Conservation (phyloP, 352 stramenopile species). For the Salisapilia sapeloensis region DNA sequence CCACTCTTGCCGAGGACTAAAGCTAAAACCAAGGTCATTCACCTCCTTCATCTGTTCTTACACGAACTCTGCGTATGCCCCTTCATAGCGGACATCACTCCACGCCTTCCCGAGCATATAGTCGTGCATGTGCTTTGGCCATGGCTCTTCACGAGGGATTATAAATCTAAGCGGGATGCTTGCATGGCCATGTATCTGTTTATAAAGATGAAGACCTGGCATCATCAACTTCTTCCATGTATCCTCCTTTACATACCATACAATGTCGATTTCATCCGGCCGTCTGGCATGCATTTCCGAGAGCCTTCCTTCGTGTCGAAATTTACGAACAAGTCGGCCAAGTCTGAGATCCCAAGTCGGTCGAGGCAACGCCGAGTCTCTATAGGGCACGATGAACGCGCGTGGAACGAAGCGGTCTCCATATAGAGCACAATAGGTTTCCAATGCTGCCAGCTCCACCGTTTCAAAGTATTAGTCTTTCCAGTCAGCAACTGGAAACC, state of each 20-base stretch:
- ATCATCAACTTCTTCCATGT: slow-evolving; percentile 30
- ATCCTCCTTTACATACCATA: slow-evolving; percentile 20
- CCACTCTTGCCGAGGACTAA: slow-evolving; percentile 29
- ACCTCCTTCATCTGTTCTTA: slow-evolving; percentile 18
- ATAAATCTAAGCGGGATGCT: slow-evolving; percentile 22
- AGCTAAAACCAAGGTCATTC: slow-evolving; percentile 37
- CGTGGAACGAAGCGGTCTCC: slow-evolving; percentile 86
- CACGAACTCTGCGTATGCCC: slow-evolving; percentile 33
- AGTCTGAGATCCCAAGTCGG: slow-evolving; percentile 71
- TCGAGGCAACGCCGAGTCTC: slow-evolving; percentile 51
- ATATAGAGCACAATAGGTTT: slow-evolving; percentile 58
- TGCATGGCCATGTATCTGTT: slow-evolving; percentile 12
- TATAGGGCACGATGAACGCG: slow-evolving; percentile 76
- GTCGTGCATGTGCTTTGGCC: slow-evolving; percentile 14
- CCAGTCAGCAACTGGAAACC: slow-evolving; percentile 41
- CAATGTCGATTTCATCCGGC: slow-evolving; percentile 31
- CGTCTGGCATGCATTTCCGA: slow-evolving; percentile 40
- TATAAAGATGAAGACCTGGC: slow-evolving; percentile 23
- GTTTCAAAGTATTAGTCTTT: slow-evolving; percentile 41
- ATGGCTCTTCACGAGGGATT: slow-evolving; percentile 16
- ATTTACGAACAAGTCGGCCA: slow-evolving; percentile 74
- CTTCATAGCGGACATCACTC: slow-evolving; percentile 44
- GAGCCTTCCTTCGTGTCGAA: slow-evolving; percentile 52
- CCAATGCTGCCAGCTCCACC: slow-evolving; percentile 53
- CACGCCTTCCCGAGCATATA: slow-evolving; percentile 50